phyloP scores from a whole-genome alignment of 352 stramenopile genomes.

The Blastocystis sp. region DNA sequence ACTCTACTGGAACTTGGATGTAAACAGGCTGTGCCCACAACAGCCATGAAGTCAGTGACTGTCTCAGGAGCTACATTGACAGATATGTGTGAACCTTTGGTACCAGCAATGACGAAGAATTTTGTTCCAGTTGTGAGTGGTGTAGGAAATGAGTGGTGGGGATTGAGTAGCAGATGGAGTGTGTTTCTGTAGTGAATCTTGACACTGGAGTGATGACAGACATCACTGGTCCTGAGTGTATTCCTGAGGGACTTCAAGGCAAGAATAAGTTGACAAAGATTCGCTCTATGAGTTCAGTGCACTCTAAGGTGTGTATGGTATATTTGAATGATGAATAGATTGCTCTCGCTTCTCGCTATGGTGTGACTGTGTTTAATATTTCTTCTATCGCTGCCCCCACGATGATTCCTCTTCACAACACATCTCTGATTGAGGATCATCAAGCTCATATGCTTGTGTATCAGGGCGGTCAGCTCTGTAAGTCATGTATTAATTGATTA shows the following conservation, averaged over 20 bases:
- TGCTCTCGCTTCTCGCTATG: constrained; percentile 3
- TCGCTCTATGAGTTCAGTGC: not conserved
- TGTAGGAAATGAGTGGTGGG: not conserved
- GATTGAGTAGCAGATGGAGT: not conserved
- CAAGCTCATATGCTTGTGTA: not conserved
- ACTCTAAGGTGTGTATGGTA: not conserved
- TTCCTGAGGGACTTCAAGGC: not conserved
- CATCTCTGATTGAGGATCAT: not conserved
- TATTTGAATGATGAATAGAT: not conserved
- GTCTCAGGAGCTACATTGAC: not conserved
- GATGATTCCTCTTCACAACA: not conserved
- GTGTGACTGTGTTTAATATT: not conserved
- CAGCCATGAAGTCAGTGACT: not conserved
- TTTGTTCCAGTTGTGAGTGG: constrained; percentile 12
- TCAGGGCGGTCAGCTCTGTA: not conserved
- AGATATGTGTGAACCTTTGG: not conserved
- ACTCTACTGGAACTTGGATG: not conserved
- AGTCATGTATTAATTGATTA: not conserved
- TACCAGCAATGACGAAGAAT: not conserved
- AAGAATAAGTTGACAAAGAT: not conserved
- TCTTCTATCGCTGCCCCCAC: not conserved
- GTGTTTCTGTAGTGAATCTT: not conserved
- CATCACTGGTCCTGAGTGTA: not conserved
- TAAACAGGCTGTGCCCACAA: not conserved
- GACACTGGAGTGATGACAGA: not conserved